A percentile compares a stretch with the other conserved stretches of the same genome.
Evolutionary conservation across 306 rosid genomes (phyloP).

Genomic region (cucumber (Cucumis sativus)): DNA sequence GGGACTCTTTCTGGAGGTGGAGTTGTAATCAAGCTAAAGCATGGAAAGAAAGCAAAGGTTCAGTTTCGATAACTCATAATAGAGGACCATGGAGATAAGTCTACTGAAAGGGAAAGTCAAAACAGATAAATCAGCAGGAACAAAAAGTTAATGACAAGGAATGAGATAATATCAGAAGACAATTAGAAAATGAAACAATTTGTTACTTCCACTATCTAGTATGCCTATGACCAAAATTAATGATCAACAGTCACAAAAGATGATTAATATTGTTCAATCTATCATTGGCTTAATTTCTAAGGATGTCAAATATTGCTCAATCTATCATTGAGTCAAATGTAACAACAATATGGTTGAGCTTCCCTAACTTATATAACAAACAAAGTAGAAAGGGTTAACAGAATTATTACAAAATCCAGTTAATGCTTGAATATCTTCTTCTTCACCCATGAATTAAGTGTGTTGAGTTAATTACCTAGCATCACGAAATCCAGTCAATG

Average conservation of each 20-base stretch:
- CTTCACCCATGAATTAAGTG: neutral
- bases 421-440: neutral
- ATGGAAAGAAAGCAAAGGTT: neutral
- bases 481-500: constrained; percentile 95
- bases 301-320: neutral
- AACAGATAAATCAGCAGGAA: neutral
- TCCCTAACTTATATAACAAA: neutral
- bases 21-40: constrained; percentile 81
- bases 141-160: neutral
- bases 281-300: neutral
- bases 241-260: neutral
- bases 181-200: neutral
- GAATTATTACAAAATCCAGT: neutral
- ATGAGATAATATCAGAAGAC: neutral
- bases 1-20: constrained; percentile 99
- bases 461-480: constrained; percentile 56
- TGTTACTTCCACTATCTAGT: neutral
- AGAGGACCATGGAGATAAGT: neutral
- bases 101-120: neutral
- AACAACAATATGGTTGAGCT: neutral
- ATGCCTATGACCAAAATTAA: neutral
- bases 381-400: neutral
- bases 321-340: neutral
- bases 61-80: constrained; percentile 3
- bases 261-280: neutral